phyloP scores from a whole-genome alignment of 1,284 basidiomycete species.

The Moniliella sp. region DNA sequence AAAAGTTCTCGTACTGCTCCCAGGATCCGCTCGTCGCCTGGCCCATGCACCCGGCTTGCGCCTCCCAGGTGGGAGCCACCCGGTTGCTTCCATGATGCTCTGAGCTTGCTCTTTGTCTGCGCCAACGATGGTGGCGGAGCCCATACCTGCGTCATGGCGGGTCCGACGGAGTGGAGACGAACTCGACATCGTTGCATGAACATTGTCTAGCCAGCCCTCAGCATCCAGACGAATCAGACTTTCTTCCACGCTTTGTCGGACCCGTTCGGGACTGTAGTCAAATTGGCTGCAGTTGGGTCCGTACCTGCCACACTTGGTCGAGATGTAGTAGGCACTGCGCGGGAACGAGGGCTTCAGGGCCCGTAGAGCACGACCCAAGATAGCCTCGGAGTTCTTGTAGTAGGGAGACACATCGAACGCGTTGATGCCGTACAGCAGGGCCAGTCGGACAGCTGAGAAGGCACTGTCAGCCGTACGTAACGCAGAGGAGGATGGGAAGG shows the following conservation, averaged over 20 bases:
- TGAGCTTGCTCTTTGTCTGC: neutral
- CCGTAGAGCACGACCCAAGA: conserved; percentile 47
- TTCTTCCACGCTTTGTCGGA: conserved; percentile 50
- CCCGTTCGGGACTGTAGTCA: conserved; percentile 53
- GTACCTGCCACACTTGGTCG: conserved; percentile 81
- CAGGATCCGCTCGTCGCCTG: conserved; percentile 59
- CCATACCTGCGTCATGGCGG: conserved; percentile 39
- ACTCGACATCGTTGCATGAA: too few species aligned
- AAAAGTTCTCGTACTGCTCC: conserved; percentile 9
- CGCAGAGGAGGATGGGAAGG: too few species aligned
- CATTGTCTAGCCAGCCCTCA: conserved; percentile 35
- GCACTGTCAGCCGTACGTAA: conserved; percentile 3
- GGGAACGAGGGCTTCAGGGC: conserved; percentile 18
- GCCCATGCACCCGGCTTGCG: conserved; percentile 45
- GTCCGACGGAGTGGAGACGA: too few species aligned
- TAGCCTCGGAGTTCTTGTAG: conserved; percentile 73
- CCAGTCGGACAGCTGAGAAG: conserved; percentile 41
- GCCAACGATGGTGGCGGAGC: conserved; percentile 37
- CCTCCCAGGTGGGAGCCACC: too few species aligned
- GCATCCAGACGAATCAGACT: conserved; percentile 47
- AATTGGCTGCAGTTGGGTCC: conserved; percentile 46
- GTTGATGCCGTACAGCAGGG: conserved; percentile 52
- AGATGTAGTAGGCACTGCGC: conserved; percentile 35
- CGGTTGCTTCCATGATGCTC: conserved; percentile 6
- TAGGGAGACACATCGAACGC: conserved; percentile 63